These are phyloP conservation scores for Mycosphaerella arachidis DNA, from an alignment of 2,329 filamentous ascomycete genomes.

Conservation along the genomic window DNA sequence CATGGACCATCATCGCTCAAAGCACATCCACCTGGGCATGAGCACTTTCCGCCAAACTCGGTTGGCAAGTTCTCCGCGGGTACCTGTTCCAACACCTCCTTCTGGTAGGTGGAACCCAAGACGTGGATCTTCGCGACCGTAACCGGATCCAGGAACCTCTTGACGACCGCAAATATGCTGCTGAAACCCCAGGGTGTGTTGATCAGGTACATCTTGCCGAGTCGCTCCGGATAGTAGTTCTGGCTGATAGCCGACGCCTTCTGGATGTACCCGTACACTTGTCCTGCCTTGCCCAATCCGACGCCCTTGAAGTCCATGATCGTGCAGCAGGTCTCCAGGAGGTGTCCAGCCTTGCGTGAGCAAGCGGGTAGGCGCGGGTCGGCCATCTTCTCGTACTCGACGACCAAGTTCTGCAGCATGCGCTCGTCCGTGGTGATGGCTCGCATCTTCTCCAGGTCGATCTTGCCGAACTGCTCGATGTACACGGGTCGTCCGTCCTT, in stretches of 20 bases:
- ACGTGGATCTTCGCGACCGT: conserved; percentile 96
- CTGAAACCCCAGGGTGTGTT: conserved; percentile 97
- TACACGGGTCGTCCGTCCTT: conserved; percentile 95
- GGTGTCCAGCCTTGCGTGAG: conserved; percentile 81
- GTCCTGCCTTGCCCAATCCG: conserved; percentile 71
- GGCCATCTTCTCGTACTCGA: conserved; percentile 94
- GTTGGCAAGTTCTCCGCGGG: conserved; percentile 85
- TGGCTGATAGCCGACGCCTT: conserved; percentile 85
- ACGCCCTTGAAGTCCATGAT: conserved; percentile 98
- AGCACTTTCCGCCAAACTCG: conserved; percentile 76
- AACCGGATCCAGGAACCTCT: conserved; percentile 92
- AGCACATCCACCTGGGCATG: conserved; percentile 76
- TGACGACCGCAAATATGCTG: conserved; percentile 77
- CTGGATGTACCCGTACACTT: conserved; percentile 83
- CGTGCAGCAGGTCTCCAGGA: conserved; percentile 96
- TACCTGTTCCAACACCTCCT: conserved; percentile 77
- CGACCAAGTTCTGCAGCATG: conserved; percentile 93
- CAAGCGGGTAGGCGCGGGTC: conserved; percentile 92
- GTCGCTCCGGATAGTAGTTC: conserved; percentile 97
- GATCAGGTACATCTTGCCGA: conserved; percentile 95
- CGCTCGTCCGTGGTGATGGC: conserved; percentile 89
- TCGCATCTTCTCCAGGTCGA: conserved; percentile 83
- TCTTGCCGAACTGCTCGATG: conserved; percentile 92
- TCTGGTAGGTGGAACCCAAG: conserved; percentile 74
- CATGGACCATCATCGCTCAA: conserved; percentile 89